Evolutionary conservation across 2,329 filamentous ascomycete species (phyloP).

Genomic region (Trichoderma atrobrunneum): DNA sequence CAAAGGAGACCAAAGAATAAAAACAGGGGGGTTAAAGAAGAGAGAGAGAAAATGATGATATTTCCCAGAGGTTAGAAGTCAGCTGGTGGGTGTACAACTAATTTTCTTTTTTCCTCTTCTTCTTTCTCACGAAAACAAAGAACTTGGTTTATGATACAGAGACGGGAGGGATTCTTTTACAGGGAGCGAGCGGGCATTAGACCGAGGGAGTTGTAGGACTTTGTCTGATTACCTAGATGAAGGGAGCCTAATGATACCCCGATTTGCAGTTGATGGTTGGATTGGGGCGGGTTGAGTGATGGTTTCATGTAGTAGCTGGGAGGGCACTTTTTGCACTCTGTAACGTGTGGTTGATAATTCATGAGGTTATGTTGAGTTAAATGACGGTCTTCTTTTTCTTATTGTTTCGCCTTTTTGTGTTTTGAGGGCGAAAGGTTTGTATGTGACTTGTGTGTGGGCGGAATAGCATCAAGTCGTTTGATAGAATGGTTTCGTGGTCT

Average conservation of each 20-base stretch:
- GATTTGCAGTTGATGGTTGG: conserved; percentile 22
- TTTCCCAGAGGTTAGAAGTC: background rate
- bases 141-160: conserved; percentile 18
- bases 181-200: conserved; percentile 5
- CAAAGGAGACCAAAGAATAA: background rate
- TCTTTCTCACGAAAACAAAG: conserved; percentile 7
- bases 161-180: conserved; percentile 6
- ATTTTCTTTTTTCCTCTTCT: background rate
- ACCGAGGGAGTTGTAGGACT: conserved; percentile 16
- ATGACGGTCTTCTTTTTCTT: background rate
- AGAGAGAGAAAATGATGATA: background rate
- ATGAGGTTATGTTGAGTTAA: background rate
- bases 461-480: background rate
- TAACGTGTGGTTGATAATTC: background rate
- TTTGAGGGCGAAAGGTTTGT: background rate
- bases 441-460: background rate
- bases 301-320: background rate
- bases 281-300: background rate
- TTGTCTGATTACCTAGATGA: conserved; percentile 25
- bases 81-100: conserved; percentile 13
- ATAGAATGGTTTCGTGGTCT: conserved; percentile 20
- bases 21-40: background rate
- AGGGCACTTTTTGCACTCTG: background rate
- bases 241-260: conserved; percentile 42
- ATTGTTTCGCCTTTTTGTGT: background rate